Evolutionary conservation across 805 yeast genomes (phyloP), one percentile per base, ranked within the genome.

Genomic region (Candida incommunis): DNA sequence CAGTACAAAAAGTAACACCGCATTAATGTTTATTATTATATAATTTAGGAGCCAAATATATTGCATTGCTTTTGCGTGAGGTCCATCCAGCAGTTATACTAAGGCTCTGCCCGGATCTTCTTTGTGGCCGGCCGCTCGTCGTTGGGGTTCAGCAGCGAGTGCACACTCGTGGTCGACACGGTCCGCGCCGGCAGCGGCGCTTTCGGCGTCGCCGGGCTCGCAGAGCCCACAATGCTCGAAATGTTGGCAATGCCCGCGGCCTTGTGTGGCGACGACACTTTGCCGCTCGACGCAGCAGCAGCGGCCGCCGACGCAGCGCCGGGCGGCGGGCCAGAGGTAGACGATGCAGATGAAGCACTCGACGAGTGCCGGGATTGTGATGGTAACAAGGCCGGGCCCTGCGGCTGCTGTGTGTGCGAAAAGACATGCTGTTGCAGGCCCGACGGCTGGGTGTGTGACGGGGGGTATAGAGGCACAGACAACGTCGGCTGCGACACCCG

Each of bases 71-170:
- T 25, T 25, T 25, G 27, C 27, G 27, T 13, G 13, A 25, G 27
- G 7, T 25, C 13, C 27, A 25, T 7, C 13, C 11, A 25, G 27
- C 27, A 7, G 7, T 13, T 25, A 25, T 13, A 25, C 27, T 25
- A 25, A 13, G 27, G 13, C 27, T 31, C 37, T 31, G 37, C 20
- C 37, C 18, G 9, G 20, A 31, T 5, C 37, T 31, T 31, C 37
- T 31, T 31, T 7, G 13, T 9, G 4, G n/a, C n/a, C n/a, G 37
- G 37, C 7, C 37, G 37, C 13, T 31, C 37, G 37, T 31, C 18
- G 15, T 41, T 24, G 4, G 52, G 54, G 24, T 51, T 51, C 42
- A 51, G 49, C 42, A 51, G 44, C 23, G 53, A 48, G 44, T 51
- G 52, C 22, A 51, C 53, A 29, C 49, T 45, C 37, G 37, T 31